These are phyloP conservation scores for Beauveria sp. DNA, from an alignment of 2,329 filamentous ascomycete species.

Conservation along the genomic window DNA sequence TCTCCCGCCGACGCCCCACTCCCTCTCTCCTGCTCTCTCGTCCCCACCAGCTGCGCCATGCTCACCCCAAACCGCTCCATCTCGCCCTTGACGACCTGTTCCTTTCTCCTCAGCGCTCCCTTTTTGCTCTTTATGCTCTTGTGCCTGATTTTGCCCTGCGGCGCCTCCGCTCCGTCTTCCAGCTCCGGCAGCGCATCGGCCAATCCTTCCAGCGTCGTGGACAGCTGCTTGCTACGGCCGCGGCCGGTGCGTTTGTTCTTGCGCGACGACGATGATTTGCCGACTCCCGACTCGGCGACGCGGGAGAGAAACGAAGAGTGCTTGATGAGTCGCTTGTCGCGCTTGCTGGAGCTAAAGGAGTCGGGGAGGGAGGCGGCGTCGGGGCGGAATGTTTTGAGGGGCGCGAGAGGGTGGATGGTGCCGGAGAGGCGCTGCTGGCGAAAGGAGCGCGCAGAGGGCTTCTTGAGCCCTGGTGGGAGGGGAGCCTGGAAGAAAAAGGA, in stretches of 20 bases:
- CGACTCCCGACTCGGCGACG: constrained; percentile 50
- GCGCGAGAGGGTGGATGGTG: constrained; percentile 41
- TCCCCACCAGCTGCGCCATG: constrained; percentile 62
- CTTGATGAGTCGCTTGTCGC: constrained; percentile 75
- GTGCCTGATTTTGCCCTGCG: constrained; percentile 56
- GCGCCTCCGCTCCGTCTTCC: constrained; percentile 34
- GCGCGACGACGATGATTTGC: background rate
- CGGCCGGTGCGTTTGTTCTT: constrained; percentile 23
- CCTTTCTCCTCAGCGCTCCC: constrained; percentile 77
- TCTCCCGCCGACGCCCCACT: background rate
- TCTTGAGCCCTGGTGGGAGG: constrained; percentile 35
- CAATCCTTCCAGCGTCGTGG: constrained; percentile 65
- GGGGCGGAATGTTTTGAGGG: constrained; percentile 44
- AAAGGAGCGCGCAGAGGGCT: constrained; percentile 51
- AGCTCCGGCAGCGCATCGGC: constrained; percentile 72
- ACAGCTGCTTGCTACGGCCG: constrained; percentile 70
- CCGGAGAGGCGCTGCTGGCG: constrained; percentile 43
- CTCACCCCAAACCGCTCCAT: constrained; percentile 78
- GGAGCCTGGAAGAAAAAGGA: constrained; percentile 17
- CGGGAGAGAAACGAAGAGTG: constrained; percentile 72
- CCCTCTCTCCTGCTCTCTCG: constrained; percentile 18
- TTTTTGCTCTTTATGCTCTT: constrained; percentile 71
- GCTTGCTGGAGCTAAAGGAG: constrained; percentile 64
- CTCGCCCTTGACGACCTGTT: constrained; percentile 71
- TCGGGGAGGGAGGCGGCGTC: constrained; percentile 45